These are phyloP conservation scores for Boletus pseudopeckii DNA, from an alignment of 768 basidiomycete genomes.

Conservation along the genomic window DNA sequence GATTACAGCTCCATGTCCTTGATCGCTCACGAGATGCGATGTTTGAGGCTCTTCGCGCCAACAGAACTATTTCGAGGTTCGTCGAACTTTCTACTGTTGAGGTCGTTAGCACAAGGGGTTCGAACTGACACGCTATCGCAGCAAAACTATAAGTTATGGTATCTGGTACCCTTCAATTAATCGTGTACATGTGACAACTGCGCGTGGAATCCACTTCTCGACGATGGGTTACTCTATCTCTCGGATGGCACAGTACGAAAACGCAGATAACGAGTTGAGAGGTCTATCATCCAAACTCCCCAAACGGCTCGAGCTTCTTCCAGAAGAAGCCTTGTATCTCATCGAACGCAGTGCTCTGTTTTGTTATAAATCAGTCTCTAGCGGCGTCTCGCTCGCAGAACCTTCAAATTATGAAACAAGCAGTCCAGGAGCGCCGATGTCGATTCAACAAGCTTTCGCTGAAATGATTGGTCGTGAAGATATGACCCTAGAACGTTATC, in stretches of 20 bases:
- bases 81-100: constrained; percentile 12
- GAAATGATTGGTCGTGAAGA: constrained; percentile 81
- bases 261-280: constrained; percentile 15
- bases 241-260: constrained; percentile 35
- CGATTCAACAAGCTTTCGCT: constrained; percentile 83
- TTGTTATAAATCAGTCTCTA: constrained; percentile 62
- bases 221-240: constrained; percentile 79
- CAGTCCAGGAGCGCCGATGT: constrained; percentile 72
- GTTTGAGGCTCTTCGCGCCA: constrained; percentile 74
- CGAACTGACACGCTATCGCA: constrained; percentile 24
- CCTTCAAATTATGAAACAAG: constrained; percentile 31
- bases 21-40: constrained; percentile 80
- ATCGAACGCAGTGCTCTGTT: constrained; percentile 86
- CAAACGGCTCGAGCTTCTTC: constrained; percentile 80
- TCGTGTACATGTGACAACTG: constrained; percentile 64
- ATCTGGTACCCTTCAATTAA: constrained; percentile 70
- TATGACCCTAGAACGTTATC: constrained; percentile 81
- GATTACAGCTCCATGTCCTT: constrained; percentile 77
- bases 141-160: constrained; percentile 77
- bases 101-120: neutral
- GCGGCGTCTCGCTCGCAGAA: constrained; percentile 19
- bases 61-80: constrained; percentile 74
- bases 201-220: constrained; percentile 80
- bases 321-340: constrained; percentile 93
- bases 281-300: constrained; percentile 37